These are phyloP conservation scores for Parasarocladium wereldwijsianum DNA, from an alignment of 2,329 filamentous ascomycete species.

Conservation along the genomic window DNA sequence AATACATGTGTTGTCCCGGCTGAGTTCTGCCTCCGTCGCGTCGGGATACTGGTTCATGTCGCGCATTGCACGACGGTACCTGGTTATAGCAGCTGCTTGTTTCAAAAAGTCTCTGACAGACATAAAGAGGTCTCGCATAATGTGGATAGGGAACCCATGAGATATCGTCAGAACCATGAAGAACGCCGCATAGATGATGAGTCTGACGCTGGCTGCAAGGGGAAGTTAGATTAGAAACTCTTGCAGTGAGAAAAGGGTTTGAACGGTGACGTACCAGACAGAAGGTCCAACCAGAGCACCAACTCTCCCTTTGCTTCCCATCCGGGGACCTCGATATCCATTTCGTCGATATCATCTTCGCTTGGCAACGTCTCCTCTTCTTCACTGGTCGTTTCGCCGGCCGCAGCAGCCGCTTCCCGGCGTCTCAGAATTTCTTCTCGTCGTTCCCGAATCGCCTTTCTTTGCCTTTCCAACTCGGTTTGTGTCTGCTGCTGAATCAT, in stretches of 20 bases:
- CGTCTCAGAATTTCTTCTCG: conserved; percentile 35
- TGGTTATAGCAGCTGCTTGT: conserved; percentile 72
- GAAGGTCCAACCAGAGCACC: conserved; percentile 74
- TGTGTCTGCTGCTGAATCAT: conserved; percentile 63
- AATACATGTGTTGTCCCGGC: conserved; percentile 84
- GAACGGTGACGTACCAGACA: conserved; percentile 48
- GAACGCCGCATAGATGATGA: conserved; percentile 78
- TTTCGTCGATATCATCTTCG: conserved; percentile 73
- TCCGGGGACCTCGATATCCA: conserved; percentile 86
- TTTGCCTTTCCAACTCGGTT: conserved; percentile 51
- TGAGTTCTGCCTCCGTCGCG: conserved; percentile 73
- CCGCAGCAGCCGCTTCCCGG: conserved; percentile 31
- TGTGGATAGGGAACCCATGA: conserved; percentile 92
- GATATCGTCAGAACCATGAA: conserved; percentile 88
- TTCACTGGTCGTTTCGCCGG: conserved; percentile 41
- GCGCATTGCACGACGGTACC: conserved; percentile 79
- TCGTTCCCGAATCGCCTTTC: conserved; percentile 49
- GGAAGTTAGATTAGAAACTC: conserved; percentile 7
- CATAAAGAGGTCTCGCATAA: conserved; percentile 88
- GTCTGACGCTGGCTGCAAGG: conserved; percentile 67
- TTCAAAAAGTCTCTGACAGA: conserved; percentile 86
- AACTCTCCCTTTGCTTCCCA: conserved; percentile 96
- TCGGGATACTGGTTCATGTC: conserved; percentile 95
- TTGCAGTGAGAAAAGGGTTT: not conserved
- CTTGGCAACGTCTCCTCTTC: conserved; percentile 37